These are phyloP conservation scores for Macadamia integrifolia DNA, from an alignment of 164 flowering plant genomes.

Conservation along the genomic window DNA sequence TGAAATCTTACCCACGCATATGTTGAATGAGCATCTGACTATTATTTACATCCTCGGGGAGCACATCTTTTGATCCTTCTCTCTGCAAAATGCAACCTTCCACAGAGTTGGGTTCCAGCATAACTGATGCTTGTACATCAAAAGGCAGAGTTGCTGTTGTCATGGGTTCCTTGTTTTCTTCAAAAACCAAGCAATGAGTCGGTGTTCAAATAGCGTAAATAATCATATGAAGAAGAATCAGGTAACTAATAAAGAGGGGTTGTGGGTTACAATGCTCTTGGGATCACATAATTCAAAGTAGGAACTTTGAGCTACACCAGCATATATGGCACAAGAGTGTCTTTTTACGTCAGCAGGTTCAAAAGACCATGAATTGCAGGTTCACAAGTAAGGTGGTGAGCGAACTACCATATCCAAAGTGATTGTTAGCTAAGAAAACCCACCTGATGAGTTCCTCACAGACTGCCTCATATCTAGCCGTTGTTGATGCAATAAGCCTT, in stretches of 20 bases:
- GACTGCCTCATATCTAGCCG: conserved; percentile 20
- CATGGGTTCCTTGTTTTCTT: conserved; percentile 1
- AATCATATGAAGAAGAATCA: not conserved
- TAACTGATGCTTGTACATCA: conserved; percentile 12
- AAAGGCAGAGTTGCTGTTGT: conserved; percentile 19
- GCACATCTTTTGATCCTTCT: conserved; percentile 16
- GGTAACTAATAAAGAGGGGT: too few species aligned
- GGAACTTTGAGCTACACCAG: not conserved
- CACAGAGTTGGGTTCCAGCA: conserved; percentile 13
- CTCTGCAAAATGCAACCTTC: conserved; percentile 18
- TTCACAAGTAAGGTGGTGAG: not conserved
- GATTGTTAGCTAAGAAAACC: conserved; percentile 3
- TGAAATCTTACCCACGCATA: conserved; percentile 20
- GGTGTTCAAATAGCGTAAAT: not conserved
- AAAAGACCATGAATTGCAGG: not conserved
- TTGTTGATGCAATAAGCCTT: conserved; percentile 21
- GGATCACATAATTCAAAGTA: too few species aligned
- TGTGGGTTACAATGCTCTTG: not conserved
- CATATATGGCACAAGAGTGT: not conserved
- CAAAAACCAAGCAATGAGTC: not conserved
- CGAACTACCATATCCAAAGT: not conserved
- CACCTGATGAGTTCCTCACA: conserved; percentile 31
- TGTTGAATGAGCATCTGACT: conserved; percentile 20
- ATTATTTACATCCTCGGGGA: conserved; percentile 12
- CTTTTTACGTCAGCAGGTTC: not conserved